phyloP scores from a whole-genome alignment of 1,284 basidiomycete genomes.

The Melampsora americana region DNA sequence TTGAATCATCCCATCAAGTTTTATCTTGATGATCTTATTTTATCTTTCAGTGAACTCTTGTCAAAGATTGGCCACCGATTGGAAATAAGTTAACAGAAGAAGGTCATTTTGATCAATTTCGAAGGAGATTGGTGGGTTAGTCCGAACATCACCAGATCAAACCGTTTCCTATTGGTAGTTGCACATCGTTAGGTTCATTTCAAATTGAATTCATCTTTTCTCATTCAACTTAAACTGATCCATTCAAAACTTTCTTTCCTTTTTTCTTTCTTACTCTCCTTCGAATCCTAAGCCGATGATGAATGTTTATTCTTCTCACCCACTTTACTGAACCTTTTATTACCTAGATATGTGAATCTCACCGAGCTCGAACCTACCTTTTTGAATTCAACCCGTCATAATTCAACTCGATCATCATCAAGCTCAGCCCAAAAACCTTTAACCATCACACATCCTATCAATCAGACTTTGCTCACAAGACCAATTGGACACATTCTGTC shows the following conservation, averaged over 20 bases:
- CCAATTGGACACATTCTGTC: conserved; percentile 37
- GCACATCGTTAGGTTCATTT: conserved; percentile 36
- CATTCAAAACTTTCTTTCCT: not conserved
- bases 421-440: not conserved
- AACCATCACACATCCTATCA: not conserved
- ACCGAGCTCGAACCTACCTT: not conserved
- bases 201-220: not conserved
- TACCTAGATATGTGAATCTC: conserved; percentile 20
- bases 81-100: not conserved
- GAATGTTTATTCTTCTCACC: conserved; percentile 42
- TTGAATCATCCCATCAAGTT: not conserved
- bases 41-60: not conserved
- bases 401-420: not conserved
- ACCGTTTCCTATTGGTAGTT: conserved; percentile 23
- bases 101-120: not conserved
- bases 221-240: not conserved
- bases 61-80: conserved; percentile 21
- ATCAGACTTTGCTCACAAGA: not conserved
- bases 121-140: conserved; percentile 39
- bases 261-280: no score
- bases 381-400: not conserved
- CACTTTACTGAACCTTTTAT: conserved; percentile 32
- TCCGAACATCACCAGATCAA: conserved; percentile 24
- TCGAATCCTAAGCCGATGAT: conserved; percentile 37
- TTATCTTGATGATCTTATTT: not conserved